Percentiles rank a stretch among this genome's conserved stretches.
These are phyloP conservation scores for Lathyrus sativus DNA, from an alignment of 306 rosid genomes.

Conservation along the genomic window DNA sequence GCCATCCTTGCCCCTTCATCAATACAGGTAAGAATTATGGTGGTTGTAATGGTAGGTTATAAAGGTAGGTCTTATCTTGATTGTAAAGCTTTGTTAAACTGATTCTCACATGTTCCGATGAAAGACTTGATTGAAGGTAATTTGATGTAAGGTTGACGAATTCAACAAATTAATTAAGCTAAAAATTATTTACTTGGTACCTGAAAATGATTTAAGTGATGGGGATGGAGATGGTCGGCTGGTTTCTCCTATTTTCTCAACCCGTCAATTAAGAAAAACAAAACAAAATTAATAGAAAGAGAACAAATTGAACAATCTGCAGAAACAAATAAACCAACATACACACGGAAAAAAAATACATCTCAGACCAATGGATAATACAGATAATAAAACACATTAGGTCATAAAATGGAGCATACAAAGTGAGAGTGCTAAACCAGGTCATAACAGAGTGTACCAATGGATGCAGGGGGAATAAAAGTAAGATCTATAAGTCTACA, in stretches of 20 bases:
- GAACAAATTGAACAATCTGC: neutral
- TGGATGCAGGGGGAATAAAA: neutral
- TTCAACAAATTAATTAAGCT: neutral
- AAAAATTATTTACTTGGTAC: neutral
- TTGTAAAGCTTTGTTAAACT: constrained; percentile 9
- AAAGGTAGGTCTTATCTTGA: constrained; percentile 19
- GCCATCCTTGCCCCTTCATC: neutral
- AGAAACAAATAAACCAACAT: neutral
- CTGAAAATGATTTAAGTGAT: neutral
- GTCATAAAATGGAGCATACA: neutral
- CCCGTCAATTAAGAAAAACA: neutral
- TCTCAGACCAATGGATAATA: constrained; percentile 8
- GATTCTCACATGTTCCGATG: constrained; percentile 1
- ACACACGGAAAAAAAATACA: neutral
- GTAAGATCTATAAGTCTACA: neutral
- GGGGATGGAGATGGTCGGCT: neutral
- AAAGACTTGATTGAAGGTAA: neutral
- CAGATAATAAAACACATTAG: neutral
- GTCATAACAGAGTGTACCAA: neutral
- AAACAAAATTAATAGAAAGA: neutral
- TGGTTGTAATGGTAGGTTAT: constrained; percentile 11
- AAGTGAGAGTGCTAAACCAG: constrained; percentile 7
- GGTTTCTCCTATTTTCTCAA: constrained; percentile 1
- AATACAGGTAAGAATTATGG: neutral
- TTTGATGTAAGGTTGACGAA: constrained; percentile 22